Conservation (phyloP, 768 basidiomycete species). For the Russula abietina region DNA sequence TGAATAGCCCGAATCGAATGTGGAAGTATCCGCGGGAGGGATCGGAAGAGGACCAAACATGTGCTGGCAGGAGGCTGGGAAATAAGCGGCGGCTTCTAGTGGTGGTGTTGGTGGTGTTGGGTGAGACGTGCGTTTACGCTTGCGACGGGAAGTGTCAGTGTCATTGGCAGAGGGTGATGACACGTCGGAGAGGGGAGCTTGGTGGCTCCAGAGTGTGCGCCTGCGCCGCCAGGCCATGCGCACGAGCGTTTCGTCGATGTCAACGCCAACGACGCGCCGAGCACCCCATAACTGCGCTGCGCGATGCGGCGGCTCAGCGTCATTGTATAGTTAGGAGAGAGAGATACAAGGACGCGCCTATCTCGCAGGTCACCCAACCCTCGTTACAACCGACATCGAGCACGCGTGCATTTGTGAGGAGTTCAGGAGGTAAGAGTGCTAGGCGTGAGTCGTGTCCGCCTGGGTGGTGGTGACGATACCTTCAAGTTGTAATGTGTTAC, state of each 20-base stretch:
- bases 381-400: constrained; percentile 24
- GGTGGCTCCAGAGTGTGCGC: constrained; percentile 64
- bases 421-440: constrained; percentile 40
- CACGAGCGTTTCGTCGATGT: constrained; percentile 75
- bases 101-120: not conserved
- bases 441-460: constrained; percentile 54
- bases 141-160: not conserved
- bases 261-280: constrained; percentile 69
- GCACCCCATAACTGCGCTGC: constrained; percentile 63
- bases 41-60: constrained; percentile 71
- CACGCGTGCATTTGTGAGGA: constrained; percentile 13
- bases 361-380: constrained; percentile 19
- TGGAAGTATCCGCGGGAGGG: constrained; percentile 36
- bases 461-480: constrained; percentile 18
- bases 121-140: constrained; percentile 23
- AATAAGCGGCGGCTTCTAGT: constrained; percentile 42
- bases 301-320: not conserved
- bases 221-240: constrained; percentile 69
- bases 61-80: constrained; percentile 72
- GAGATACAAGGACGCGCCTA: constrained; percentile 26
- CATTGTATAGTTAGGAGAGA: not conserved
- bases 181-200: constrained; percentile 36
- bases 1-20: constrained; percentile 26
- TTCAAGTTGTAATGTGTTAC: not conserved
- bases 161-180: constrained; percentile 6